Conservation (phyloP, 768 basidiomycete genomes). For the Cystoderma amianthinum region DNA sequence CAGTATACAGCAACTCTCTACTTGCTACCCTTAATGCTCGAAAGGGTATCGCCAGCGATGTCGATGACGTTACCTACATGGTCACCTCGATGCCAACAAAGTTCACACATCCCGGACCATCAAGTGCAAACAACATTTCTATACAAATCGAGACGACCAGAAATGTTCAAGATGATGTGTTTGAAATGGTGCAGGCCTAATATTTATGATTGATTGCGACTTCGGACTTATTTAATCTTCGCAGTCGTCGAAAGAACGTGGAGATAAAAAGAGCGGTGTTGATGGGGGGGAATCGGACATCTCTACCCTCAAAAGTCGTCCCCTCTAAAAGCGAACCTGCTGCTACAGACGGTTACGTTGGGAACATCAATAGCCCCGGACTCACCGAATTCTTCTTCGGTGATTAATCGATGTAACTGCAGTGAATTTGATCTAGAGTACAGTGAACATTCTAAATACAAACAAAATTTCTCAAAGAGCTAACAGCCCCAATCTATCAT, state of each 20-base stretch:
- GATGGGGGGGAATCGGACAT: not conserved
- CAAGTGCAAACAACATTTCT: conserved; percentile 17
- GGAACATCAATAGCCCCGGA: no score
- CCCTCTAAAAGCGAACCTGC: no score
- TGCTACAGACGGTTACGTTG: no score
- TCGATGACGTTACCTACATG: conserved; percentile 22
- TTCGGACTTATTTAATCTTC: not conserved
- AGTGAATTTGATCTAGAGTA: no score
- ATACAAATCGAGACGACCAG: conserved; percentile 27
- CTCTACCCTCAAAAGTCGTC: not conserved
- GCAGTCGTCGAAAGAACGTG: no score
- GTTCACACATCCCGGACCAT: conserved; percentile 4
- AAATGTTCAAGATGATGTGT: conserved; percentile 8
- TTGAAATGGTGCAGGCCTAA: not conserved
- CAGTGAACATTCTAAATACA: no score
- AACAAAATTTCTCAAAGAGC: no score
- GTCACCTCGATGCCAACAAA: conserved; percentile 20
- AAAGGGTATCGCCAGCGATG: conserved; percentile 21
- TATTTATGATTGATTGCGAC: not conserved
- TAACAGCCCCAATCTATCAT: no score
- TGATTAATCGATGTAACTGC: no score
- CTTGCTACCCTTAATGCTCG: conserved; percentile 47
- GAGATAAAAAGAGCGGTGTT: no score
- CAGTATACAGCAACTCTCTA: conserved; percentile 47
- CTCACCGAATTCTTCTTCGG: no score